Percentiles rank a stretch among this genome's conserved stretches.
Conservation (phyloP, 1,284 basidiomycete species). For the Cryptococcus jaspeensis region DNA sequence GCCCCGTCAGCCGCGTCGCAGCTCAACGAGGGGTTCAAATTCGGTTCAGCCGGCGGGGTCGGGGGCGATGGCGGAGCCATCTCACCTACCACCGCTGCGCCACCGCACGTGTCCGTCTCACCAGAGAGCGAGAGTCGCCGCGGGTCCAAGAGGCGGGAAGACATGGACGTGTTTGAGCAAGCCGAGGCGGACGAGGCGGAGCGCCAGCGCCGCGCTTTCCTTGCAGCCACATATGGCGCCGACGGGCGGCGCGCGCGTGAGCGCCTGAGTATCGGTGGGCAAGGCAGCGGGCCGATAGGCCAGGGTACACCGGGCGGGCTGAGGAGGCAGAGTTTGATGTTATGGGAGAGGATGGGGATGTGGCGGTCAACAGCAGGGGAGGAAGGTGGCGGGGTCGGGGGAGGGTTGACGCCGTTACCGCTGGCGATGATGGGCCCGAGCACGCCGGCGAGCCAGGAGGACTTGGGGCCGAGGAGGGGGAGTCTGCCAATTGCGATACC, state of each 20-base stretch:
- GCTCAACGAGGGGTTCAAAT: conserved; percentile 34
- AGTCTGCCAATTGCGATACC: conserved; percentile 46
- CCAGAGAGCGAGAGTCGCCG: conserved; percentile 14
- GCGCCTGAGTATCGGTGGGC: conserved; percentile 41
- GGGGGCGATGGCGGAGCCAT: too few species aligned
- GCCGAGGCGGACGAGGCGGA: conserved; percentile 50
- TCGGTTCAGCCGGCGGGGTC: conserved; percentile 28
- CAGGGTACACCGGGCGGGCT: conserved; percentile 19
- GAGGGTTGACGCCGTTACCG: too few species aligned
- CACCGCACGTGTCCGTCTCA: conserved; percentile 14
- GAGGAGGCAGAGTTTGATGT: conserved; percentile 38
- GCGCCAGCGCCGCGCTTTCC: conserved; percentile 45
- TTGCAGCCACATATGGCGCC: conserved; percentile 45
- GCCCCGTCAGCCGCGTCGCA: conserved; percentile 24
- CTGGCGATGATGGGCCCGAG: too few species aligned
- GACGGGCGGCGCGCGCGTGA: conserved; percentile 43
- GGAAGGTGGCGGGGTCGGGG: neutral
- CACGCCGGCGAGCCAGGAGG: conserved; percentile 1
- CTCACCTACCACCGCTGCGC: conserved; percentile 5
- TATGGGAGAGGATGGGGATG: conserved; percentile 42
- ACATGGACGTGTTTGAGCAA: conserved; percentile 35
- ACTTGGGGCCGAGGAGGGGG: conserved; percentile 27
- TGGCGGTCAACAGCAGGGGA: neutral
- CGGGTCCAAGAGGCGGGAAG: conserved; percentile 11
- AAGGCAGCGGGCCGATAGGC: conserved; percentile 9